phyloP scores from a whole-genome alignment of 208 protist species.

The Acanthamoeba castellanii region DNA sequence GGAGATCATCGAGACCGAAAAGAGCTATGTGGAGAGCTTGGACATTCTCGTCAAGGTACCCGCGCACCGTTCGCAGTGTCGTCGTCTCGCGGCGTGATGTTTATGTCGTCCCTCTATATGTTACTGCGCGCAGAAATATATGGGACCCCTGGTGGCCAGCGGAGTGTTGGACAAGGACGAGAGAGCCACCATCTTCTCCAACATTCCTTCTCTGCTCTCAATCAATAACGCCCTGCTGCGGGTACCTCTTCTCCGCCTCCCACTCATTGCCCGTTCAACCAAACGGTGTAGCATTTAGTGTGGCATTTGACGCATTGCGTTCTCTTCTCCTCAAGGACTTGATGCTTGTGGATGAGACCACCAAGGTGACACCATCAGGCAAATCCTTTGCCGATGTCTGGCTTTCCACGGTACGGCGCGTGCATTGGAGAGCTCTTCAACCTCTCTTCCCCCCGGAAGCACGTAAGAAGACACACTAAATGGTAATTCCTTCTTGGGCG shows the following conservation, averaged over 20 bases:
- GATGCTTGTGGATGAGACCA: conserved; percentile 7
- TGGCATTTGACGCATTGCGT: neutral
- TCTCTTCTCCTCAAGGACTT: neutral
- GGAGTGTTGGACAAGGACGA: conserved; percentile 40
- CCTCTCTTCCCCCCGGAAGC: neutral
- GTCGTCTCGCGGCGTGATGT: neutral
- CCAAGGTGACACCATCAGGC: neutral
- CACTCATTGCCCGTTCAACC: neutral
- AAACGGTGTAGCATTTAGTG: neutral
- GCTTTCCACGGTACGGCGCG: conserved; percentile 3
- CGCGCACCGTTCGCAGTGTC: neutral
- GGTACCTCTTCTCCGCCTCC: neutral
- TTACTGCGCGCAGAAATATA: conserved; percentile 24
- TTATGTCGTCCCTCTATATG: neutral
- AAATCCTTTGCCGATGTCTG: conserved; percentile 51
- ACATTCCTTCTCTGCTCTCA: neutral
- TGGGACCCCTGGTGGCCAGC: conserved; percentile 26
- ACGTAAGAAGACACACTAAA: neutral
- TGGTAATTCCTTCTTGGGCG: neutral
- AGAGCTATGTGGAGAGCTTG: conserved; percentile 26
- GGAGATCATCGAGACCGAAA: conserved; percentile 58
- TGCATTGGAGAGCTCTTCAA: neutral
- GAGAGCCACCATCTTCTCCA: conserved; percentile 24
- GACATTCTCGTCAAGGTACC: conserved; percentile 32
- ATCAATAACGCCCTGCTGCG: conserved; percentile 32